These are phyloP conservation scores for Tilletia walkeri DNA, from an alignment of 1,284 basidiomycete genomes.

Conservation along the genomic window DNA sequence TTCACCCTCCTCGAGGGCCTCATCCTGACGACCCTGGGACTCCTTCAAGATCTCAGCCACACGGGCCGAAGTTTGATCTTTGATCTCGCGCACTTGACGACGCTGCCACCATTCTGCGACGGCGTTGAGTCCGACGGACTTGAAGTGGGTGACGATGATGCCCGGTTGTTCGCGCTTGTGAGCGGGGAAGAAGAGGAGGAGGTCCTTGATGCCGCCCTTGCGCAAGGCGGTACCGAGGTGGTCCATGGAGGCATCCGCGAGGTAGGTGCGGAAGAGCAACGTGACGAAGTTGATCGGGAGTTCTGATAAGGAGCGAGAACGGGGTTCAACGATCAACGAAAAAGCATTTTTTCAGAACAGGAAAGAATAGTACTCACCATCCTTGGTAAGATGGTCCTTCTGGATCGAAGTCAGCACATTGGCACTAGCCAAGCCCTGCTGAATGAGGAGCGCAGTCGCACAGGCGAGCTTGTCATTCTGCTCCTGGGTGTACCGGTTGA, in stretches of 20 bases:
- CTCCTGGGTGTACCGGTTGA: slow-evolving; percentile 60
- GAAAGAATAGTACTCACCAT: slow-evolving; percentile 62
- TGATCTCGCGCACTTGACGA: slow-evolving; percentile 37
- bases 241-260: slow-evolving; percentile 75
- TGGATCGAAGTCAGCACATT: slow-evolving; percentile 76
- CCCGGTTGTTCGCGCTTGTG: slow-evolving; percentile 69
- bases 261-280: slow-evolving; percentile 74
- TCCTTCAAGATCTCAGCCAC: slow-evolving; percentile 64
- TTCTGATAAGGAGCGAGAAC: slow-evolving; percentile 50
- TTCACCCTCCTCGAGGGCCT: slow-evolving; percentile 36
- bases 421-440: slow-evolving; percentile 74
- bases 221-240: slow-evolving; percentile 61
- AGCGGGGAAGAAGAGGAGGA: slow-evolving; percentile 79
- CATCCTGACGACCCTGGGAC: slow-evolving; percentile 29
- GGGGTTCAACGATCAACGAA: background rate
- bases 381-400: slow-evolving; percentile 92
- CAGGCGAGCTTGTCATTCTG: slow-evolving; percentile 75
- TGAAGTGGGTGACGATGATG: slow-evolving; percentile 80
- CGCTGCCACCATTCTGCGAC: slow-evolving; percentile 63
- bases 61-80: slow-evolving; percentile 63
- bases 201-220: slow-evolving; percentile 78
- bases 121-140: slow-evolving; percentile 70
- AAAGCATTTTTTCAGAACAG: background rate
- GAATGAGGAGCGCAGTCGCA: slow-evolving; percentile 75
- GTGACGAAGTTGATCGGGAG: slow-evolving; percentile 75